Percentiles rank a stretch among this genome's conserved stretches.
These are phyloP conservation scores for Rhododendron ferrugineum DNA, from an alignment of 148 eudicot species.

Conservation along the genomic window DNA sequence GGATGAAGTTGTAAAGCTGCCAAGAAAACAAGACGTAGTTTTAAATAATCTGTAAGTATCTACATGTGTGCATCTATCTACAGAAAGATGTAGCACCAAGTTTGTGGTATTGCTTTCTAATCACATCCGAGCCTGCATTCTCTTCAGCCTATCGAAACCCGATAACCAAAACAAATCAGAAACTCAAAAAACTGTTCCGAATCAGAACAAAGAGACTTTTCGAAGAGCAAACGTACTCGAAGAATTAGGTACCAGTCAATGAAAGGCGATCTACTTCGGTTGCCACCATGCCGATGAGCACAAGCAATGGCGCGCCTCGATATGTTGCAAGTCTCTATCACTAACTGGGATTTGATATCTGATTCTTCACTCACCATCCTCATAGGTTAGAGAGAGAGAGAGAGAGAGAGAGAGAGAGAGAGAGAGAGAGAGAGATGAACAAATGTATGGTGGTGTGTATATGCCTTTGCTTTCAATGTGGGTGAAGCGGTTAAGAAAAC, in stretches of 20 bases:
- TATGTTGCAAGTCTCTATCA: slow-evolving; percentile 38
- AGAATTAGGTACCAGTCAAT: slow-evolving; percentile 71
- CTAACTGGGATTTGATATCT: slow-evolving; percentile 45
- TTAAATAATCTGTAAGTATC: background rate
- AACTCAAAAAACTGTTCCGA: background rate
- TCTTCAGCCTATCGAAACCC: slow-evolving; percentile 50
- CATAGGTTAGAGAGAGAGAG: slow-evolving; percentile 18
- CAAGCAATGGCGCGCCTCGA: slow-evolving; percentile 16
- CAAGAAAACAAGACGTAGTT: background rate
- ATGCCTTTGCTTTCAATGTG: slow-evolving; percentile 7
- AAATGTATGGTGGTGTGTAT: background rate
- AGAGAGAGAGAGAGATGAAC: background rate
- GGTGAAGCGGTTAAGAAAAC: slow-evolving; percentile 63
- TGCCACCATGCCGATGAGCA: slow-evolving; percentile 9
- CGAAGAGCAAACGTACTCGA: slow-evolving; percentile 26
- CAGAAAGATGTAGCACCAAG: slow-evolving; percentile 33
- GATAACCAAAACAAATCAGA: background rate
- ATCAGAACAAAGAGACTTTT: background rate
- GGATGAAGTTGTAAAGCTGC: slow-evolving; percentile 79
- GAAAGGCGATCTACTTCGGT: slow-evolving; percentile 20
- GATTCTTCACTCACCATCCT: slow-evolving; percentile 23
- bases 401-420: background rate
- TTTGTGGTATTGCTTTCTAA: slow-evolving; percentile 65
- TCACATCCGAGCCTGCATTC: slow-evolving; percentile 38
- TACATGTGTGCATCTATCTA: background rate